Percentiles rank a stretch among this genome's conserved stretches.
phyloP scores from a whole-genome alignment of 2,329 filamentous ascomycete species.

The Phyllosticta ampelicida region DNA sequence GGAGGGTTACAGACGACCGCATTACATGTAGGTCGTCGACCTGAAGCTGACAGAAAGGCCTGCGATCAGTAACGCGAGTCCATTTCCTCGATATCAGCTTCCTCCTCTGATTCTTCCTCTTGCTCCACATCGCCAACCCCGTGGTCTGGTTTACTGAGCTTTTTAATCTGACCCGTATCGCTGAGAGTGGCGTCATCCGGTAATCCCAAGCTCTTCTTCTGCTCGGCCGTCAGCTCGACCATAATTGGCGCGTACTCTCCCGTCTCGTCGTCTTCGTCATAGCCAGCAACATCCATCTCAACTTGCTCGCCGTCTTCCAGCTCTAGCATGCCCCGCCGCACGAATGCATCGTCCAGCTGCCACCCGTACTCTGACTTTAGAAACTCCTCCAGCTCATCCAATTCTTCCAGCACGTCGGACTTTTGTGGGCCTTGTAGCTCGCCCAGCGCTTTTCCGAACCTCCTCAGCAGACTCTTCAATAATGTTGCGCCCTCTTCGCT shows the following conservation, averaged over 20 bases:
- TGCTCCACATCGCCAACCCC: conserved; percentile 14
- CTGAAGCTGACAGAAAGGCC: neutral
- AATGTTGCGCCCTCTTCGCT: conserved; percentile 42
- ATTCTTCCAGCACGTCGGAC: conserved; percentile 39
- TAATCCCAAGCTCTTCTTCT: conserved; percentile 28
- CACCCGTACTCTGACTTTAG: conserved; percentile 46
- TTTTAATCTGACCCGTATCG: conserved; percentile 22
- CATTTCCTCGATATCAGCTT: conserved; percentile 28
- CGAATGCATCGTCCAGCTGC: conserved; percentile 44
- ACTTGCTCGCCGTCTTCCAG: conserved; percentile 54
- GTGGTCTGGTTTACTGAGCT: conserved; percentile 18
- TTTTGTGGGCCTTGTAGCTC: conserved; percentile 33
- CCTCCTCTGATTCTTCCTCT: conserved; percentile 27
- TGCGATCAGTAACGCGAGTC: conserved; percentile 24
- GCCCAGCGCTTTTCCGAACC: conserved; percentile 42
- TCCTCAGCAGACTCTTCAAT: conserved; percentile 41
- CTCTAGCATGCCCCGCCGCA: conserved; percentile 47
- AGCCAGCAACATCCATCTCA: conserved; percentile 44
- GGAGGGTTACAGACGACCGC: too few species aligned
- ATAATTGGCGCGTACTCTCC: conserved; percentile 54
- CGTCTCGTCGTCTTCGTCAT: conserved; percentile 51
- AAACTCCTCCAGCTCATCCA: conserved; percentile 45
- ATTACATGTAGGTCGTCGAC: too few species aligned
- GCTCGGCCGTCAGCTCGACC: conserved; percentile 42
- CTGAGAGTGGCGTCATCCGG: conserved; percentile 14